A percentile compares a stretch with the other conserved stretches of the same genome.
These are phyloP conservation scores for Solanum rostratum DNA, from an alignment of 257 asterid species.

Conservation along the genomic window DNA sequence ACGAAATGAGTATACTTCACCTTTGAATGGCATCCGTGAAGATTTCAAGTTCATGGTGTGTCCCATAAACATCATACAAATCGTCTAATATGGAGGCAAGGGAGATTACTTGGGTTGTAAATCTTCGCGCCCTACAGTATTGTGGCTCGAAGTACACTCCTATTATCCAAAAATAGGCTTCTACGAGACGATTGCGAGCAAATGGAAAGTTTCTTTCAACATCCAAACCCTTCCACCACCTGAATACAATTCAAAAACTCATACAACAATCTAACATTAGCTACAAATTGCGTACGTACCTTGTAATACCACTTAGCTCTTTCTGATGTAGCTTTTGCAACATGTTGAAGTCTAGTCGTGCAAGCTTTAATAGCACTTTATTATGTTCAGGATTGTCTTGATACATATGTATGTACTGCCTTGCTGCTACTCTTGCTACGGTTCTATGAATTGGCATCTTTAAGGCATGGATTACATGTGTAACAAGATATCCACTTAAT, in stretches of 20 bases:
- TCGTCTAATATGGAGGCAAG: slow-evolving; percentile 36
- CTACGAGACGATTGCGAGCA: slow-evolving; percentile 1
- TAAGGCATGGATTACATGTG: not conserved
- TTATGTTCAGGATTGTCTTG: not conserved
- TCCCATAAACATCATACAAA: slow-evolving; percentile 27
- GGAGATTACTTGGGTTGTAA: slow-evolving; percentile 22
- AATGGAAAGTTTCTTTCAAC: not conserved
- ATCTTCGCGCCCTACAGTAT: not conserved
- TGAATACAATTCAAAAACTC: not conserved
- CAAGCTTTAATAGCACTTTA: not conserved
- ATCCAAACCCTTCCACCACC: slow-evolving; percentile 6
- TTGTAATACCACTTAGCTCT: not conserved
- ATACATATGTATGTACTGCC: not conserved
- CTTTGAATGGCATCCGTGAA: slow-evolving; percentile 26
- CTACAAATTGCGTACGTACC: not conserved
- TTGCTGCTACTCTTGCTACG: not conserved
- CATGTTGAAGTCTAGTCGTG: not conserved
- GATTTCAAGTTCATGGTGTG: slow-evolving; percentile 10
- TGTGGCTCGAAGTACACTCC: not conserved
- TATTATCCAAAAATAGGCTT: slow-evolving; percentile 5
- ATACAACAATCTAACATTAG: too few species aligned
- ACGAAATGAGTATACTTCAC: not conserved
- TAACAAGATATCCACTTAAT: not conserved
- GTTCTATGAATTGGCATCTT: not conserved
- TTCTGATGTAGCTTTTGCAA: not conserved